phyloP scores from a whole-genome alignment of 345 rosid genomes.

The Physaria fendleri region DNA sequence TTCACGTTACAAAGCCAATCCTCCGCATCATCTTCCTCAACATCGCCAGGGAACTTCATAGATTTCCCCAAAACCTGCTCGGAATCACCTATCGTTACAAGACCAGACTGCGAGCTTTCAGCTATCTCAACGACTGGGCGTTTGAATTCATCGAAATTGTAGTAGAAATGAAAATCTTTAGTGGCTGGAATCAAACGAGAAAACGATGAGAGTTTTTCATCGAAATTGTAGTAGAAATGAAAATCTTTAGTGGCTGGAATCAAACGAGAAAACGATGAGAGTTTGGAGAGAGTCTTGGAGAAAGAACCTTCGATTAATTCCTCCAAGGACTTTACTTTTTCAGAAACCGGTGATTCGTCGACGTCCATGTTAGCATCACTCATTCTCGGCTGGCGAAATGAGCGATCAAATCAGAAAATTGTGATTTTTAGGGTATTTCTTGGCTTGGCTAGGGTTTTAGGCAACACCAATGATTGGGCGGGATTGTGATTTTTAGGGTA shows the following conservation, averaged over 20 bases:
- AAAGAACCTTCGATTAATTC: slow-evolving; percentile 37
- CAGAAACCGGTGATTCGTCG: slow-evolving; percentile 26
- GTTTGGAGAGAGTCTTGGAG: slow-evolving; percentile 43
- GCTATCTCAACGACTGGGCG: slow-evolving; percentile 44
- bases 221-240: slow-evolving; percentile 77
- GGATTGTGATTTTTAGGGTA: background rate
- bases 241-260: slow-evolving; percentile 72
- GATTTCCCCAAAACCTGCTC: slow-evolving; percentile 26
- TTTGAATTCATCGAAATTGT: slow-evolving; percentile 74
- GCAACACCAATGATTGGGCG: background rate
- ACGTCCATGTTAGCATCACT: slow-evolving; percentile 22
- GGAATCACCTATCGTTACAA: slow-evolving; percentile 52
- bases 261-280: slow-evolving; percentile 49
- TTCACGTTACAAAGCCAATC: slow-evolving; percentile 67
- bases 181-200: slow-evolving; percentile 54
- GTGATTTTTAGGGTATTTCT: background rate
- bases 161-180: slow-evolving; percentile 75
- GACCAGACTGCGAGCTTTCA: slow-evolving; percentile 41
- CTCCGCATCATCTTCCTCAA: slow-evolving; percentile 49
- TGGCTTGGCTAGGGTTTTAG: slow-evolving; percentile 25
- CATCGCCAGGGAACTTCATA: slow-evolving; percentile 37
- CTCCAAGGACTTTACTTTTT: slow-evolving; percentile 33
- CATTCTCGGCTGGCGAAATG: slow-evolving; percentile 10
- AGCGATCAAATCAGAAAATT: background rate
- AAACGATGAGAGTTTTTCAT: slow-evolving; percentile 52